Evolutionary conservation across 176 grass and related monocot species (phyloP), one percentile per base, ranked within the genome.

Genomic region (Musa schizocarpa): DNA sequence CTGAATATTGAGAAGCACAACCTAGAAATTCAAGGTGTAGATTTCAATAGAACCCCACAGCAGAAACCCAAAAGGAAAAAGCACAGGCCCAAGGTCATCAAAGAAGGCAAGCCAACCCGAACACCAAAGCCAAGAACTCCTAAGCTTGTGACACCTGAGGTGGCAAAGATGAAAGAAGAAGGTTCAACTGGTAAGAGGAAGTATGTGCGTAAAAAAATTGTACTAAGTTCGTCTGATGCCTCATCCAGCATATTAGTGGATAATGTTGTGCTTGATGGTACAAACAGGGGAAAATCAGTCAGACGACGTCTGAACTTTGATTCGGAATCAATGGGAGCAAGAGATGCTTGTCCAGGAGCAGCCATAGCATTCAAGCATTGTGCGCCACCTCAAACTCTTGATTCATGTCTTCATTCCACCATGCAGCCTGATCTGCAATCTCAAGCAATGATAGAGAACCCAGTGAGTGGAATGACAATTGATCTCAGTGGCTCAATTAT

Each of bases 21-120:
- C 50, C 75, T 24, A 74, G 76, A 3, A 14, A 71, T 26, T 69
- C 83, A 92, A 77, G 77, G 71, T 69, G 83, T 79, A 81, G 88
- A 87, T 29, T 67, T 77, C 54, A 96, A 85, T 65, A 85, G 71
- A 66, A 92, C 81, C 61, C 74, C 78, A n/a, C 80, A 77, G 74
- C 80, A 91, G 51, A 92, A 89, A 50, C 72, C 77, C 48, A 92
- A 83, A 77, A 85, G 85, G 68, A 89, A 77, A 77, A 96, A 86
- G 53, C 85, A 86, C n/a, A 88, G 89, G 74, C 92, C 92, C n/a
- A 96, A 96, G 78, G 89, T 96, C 70, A 66, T 89, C 51, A 83
- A 62, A 80, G 86, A 91, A 81, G 79, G 77, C 73, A 84, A 89
- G 71, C 61, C 80, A 77, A 34, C 76, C 13, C 83, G 83, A 73